Evolutionary conservation across 1,284 basidiomycete species (phyloP).

Genomic region (Porogramme epimiltina): DNA sequence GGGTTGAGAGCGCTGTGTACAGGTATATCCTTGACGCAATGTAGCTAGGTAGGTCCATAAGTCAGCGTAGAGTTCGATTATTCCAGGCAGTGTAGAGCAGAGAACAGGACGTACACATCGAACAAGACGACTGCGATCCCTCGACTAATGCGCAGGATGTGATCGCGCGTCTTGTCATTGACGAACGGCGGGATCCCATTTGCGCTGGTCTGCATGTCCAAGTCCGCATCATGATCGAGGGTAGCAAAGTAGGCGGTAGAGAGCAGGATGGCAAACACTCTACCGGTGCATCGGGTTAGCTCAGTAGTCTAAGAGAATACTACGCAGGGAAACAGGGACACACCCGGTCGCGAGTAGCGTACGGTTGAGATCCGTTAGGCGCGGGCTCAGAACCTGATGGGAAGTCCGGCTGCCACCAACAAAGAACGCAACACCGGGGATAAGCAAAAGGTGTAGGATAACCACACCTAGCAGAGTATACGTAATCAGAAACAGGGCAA

Average conservation of each 20-base stretch:
- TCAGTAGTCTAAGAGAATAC: too few relatives aligned
- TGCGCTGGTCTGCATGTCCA: background rate
- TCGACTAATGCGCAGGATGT: constrained; percentile 61
- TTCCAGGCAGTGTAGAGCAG: too few relatives aligned
- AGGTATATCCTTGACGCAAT: constrained; percentile 64
- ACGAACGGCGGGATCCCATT: constrained; percentile 28
- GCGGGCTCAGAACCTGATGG: constrained; percentile 50
- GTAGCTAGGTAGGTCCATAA: constrained; percentile 44
- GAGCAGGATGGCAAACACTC: constrained; percentile 60
- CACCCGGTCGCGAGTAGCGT: constrained; percentile 66
- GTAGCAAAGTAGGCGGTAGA: constrained; percentile 68
- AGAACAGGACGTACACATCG: constrained; percentile 45
- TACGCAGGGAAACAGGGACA: too few relatives aligned
- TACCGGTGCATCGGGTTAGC: too few relatives aligned
- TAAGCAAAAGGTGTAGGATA: constrained; percentile 61
- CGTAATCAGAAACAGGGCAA: background rate
- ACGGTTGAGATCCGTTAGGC: constrained; percentile 61
- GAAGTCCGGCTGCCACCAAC: constrained; percentile 59
- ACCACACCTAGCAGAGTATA: constrained; percentile 48
- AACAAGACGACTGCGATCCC: constrained; percentile 64
- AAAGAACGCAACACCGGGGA: constrained; percentile 62
- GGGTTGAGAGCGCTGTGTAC: constrained; percentile 66
- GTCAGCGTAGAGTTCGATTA: too few relatives aligned
- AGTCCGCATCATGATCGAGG: constrained; percentile 40
- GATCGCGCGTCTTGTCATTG: constrained; percentile 16